Evolutionary conservation across 257 asterid species (phyloP).

Genomic region (Solanum chilense): DNA sequence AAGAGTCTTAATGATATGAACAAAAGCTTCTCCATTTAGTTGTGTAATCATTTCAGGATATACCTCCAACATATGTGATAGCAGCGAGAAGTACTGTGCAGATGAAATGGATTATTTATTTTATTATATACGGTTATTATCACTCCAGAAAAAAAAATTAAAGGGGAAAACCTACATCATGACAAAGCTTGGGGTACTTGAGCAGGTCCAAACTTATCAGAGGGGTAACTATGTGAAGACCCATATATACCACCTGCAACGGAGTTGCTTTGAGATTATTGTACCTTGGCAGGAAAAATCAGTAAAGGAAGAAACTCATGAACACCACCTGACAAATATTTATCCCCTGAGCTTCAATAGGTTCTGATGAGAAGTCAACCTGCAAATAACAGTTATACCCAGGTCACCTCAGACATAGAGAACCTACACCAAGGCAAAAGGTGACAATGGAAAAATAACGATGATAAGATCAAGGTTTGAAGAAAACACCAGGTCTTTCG

Average conservation of each 20-base stretch:
- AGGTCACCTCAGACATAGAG: constrained; percentile 3
- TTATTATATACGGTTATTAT: background rate
- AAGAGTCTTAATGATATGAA: constrained; percentile 65
- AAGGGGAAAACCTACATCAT: constrained; percentile 43
- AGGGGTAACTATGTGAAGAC: constrained; percentile 87
- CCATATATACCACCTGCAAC: constrained; percentile 74
- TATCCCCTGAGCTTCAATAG: constrained; percentile 68
- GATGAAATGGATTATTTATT: background rate
- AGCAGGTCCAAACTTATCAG: constrained; percentile 71
- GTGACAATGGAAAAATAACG: background rate
- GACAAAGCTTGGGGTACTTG: constrained; percentile 90
- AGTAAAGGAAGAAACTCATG: background rate
- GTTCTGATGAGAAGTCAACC: constrained; percentile 88
- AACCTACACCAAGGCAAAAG: background rate
- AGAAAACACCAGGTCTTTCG: constrained; percentile 76
- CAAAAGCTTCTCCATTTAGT: constrained; percentile 54
- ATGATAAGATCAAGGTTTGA: background rate
- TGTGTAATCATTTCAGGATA: constrained; percentile 81
- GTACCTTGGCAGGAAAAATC: background rate
- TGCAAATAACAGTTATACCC: constrained; percentile 18
- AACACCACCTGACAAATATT: constrained; percentile 68
- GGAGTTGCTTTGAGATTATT: background rate
- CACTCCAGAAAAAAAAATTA: background rate
- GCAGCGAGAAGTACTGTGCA: constrained; percentile 74
- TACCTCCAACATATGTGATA: constrained; percentile 91